Evolutionary conservation across 306 rosid genomes (phyloP).

Genomic region (Ceratonia siliqua): DNA sequence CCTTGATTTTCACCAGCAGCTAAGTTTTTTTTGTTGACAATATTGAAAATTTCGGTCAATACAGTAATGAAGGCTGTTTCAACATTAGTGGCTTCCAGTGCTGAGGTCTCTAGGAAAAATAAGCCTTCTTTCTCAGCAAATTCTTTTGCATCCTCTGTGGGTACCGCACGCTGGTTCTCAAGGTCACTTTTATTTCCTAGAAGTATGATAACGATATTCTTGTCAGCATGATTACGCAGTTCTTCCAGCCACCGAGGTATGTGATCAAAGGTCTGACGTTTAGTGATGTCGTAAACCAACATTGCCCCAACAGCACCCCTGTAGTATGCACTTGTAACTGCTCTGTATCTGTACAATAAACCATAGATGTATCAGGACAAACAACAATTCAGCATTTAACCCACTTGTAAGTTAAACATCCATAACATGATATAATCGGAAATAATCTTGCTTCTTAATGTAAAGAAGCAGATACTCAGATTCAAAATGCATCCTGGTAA

Average conservation of each 20-base stretch:
- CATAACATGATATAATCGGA: neutral
- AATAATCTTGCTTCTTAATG: neutral
- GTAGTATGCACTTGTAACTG: constrained; percentile 96
- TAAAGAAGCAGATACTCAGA: neutral
- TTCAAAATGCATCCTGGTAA: neutral
- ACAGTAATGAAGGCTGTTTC: constrained; percentile 84
- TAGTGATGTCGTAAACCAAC: constrained; percentile 91
- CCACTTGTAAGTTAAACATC: neutral
- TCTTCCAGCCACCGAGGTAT: constrained; percentile 98
- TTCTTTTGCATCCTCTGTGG: constrained; percentile 87
- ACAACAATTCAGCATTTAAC: neutral
- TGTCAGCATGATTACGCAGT: constrained; percentile 90
- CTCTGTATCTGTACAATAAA: constrained; percentile 71
- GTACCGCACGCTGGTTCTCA: constrained; percentile 78
- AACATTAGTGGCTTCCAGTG: constrained; percentile 83
- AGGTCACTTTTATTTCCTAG: constrained; percentile 91
- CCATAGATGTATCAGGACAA: constrained; percentile 24
- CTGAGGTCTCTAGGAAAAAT: constrained; percentile 93
- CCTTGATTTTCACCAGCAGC: constrained; percentile 69
- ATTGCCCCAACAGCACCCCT: constrained; percentile 98
- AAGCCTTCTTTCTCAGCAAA: constrained; percentile 94
- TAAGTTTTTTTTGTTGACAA: constrained; percentile 72
- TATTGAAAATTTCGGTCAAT: constrained; percentile 87
- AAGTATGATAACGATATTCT: constrained; percentile 89
- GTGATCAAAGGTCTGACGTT: constrained; percentile 87